Conservation (phyloP, 2,329 filamentous ascomycete genomes). For the Endocalyx cinctus region DNA sequence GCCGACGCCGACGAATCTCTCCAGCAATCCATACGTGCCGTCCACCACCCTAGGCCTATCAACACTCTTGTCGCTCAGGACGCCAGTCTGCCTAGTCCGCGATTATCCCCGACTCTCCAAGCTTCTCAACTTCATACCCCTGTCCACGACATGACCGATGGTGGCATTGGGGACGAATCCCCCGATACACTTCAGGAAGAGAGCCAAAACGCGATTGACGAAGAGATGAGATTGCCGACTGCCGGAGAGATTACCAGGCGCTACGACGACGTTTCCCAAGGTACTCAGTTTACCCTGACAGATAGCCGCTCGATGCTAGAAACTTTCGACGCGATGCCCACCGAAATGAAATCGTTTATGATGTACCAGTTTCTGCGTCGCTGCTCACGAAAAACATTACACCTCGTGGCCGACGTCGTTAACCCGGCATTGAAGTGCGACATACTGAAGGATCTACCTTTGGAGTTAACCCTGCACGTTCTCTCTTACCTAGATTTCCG, state of each 20-base stretch:
- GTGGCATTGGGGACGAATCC: constrained; percentile 32
- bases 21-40: constrained; percentile 40
- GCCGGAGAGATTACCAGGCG: constrained; percentile 15
- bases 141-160: constrained; percentile 39
- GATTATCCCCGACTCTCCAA: constrained; percentile 85
- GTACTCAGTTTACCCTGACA: constrained; percentile 46
- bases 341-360: constrained; percentile 89
- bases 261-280: constrained; percentile 22
- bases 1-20: constrained; percentile 46
- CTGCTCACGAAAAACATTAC: constrained; percentile 81
- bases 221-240: too few relatives aligned
- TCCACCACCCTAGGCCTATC: constrained; percentile 48
- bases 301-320: constrained; percentile 85
- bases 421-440: constrained; percentile 95
- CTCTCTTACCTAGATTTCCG: constrained; percentile 79
- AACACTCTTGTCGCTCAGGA: constrained; percentile 75
- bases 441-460: constrained; percentile 77
- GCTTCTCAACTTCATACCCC: constrained; percentile 51
- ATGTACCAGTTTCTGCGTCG: constrained; percentile 93
- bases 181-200: constrained; percentile 31
- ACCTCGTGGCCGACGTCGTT: constrained; percentile 83
- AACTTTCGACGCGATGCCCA: constrained; percentile 84
- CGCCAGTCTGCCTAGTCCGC: constrained; percentile 89
- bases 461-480: constrained; percentile 83
- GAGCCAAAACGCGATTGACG: constrained; percentile 36